phyloP scores from a whole-genome alignment of 192 early-diverging fungal species.

The Backusella luteola region DNA sequence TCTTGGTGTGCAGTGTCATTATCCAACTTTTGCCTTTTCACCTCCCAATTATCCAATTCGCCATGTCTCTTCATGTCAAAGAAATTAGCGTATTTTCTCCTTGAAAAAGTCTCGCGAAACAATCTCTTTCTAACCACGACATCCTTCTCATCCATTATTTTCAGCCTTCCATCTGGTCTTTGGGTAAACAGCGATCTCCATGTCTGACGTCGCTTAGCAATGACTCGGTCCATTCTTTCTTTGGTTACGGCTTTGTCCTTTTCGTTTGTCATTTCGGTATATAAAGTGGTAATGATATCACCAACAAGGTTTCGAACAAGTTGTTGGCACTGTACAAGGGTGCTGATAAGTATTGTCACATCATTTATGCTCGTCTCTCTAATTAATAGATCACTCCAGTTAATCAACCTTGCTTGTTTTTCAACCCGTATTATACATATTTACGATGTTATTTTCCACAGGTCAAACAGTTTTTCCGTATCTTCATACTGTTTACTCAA shows the following conservation, averaged over 20 bases:
- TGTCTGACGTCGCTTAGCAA: background rate
- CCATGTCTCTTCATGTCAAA: background rate
- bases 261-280: constrained; percentile 2
- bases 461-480: background rate
- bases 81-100: background rate
- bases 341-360: background rate
- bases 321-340: background rate
- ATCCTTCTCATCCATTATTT: background rate
- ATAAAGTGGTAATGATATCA: background rate
- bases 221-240: background rate
- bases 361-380: background rate
- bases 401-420: background rate
- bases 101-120: background rate
- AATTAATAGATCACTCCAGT: background rate
- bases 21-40: background rate
- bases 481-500: background rate
- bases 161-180: background rate
- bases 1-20: background rate
- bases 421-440: background rate
- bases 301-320: background rate
- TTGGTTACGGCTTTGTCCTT: background rate
- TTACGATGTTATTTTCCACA: constrained; percentile 13
- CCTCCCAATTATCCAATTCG: background rate
- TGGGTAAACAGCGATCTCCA: background rate
- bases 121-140: background rate